phyloP scores from a whole-genome alignment of 2,329 filamentous ascomycete genomes.

The Neofusicoccum laricinum region DNA sequence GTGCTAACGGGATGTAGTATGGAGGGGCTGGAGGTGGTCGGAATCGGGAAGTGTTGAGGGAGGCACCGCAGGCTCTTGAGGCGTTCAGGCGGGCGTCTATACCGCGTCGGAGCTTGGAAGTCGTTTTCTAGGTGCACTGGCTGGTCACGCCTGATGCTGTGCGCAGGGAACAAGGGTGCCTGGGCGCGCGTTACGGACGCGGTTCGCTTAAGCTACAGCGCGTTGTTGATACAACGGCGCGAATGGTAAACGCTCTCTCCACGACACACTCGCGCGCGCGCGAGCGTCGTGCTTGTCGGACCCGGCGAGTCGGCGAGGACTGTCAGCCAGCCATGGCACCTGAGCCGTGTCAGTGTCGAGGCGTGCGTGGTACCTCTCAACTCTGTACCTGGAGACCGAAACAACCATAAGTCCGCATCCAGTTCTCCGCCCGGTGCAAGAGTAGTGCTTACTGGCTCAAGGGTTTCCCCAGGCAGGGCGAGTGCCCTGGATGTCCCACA shows the following conservation, averaged over 20 bases:
- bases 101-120: background rate
- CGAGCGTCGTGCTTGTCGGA: background rate
- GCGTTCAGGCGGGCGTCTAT: background rate
- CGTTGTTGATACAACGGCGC: slow-evolving; percentile 6
- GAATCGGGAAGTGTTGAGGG: slow-evolving; percentile 9
- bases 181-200: slow-evolving; percentile 1
- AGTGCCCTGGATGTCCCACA: no score
- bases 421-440: background rate
- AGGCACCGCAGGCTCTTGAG: background rate
- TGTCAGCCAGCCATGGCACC: background rate
- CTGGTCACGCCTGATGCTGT: background rate
- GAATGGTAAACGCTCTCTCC: background rate
- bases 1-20: background rate
- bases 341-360: background rate
- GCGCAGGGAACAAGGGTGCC: slow-evolving; percentile 1
- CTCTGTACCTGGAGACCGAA: background rate
- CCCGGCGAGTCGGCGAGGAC: background rate
- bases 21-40: background rate
- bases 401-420: background rate
- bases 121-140: slow-evolving; percentile 8
- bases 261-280: background rate
- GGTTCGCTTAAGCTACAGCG: slow-evolving; percentile 7
- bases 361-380: background rate
- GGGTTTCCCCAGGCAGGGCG: no score
- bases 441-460: background rate